Conservation (phyloP, 1,284 basidiomycete genomes). For the Agaricales sp. region DNA sequence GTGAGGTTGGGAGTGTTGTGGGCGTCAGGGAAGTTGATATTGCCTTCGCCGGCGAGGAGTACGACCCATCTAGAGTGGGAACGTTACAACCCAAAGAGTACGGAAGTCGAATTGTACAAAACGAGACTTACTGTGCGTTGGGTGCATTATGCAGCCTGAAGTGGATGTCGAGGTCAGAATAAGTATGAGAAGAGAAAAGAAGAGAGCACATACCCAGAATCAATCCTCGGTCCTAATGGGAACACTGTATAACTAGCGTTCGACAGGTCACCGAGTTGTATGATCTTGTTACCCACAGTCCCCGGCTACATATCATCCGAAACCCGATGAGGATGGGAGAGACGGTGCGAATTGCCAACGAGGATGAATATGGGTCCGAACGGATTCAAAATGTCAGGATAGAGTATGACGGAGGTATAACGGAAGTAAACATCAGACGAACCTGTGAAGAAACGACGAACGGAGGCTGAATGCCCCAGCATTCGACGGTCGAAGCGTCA, state of each 20-base stretch:
- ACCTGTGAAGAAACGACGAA: constrained; percentile 6
- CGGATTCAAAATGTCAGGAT: no score
- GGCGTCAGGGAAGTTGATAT: constrained; percentile 6
- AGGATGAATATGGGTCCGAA: no score
- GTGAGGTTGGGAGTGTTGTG: constrained; percentile 5
- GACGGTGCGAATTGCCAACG: background rate
- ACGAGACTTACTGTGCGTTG: constrained; percentile 6
- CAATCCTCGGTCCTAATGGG: constrained; percentile 1
- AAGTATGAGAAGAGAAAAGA: background rate
- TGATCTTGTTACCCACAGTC: constrained; percentile 5
- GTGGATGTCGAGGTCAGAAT: background rate
- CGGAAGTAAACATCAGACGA: no score
- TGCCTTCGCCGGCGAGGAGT: constrained; percentile 1
- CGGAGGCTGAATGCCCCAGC: constrained; percentile 7
- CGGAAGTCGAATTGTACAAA: background rate
- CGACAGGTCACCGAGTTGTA: constrained; percentile 4
- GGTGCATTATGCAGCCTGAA: constrained; percentile 5
- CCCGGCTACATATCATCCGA: background rate
- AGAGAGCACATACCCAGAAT: constrained; percentile 1
- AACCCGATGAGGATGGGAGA: background rate
- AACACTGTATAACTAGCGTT: constrained; percentile 6
- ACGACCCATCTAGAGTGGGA: constrained; percentile 4
- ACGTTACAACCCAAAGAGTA: background rate
- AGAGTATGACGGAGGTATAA: no score
- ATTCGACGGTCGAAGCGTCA: constrained; percentile 4